Evolutionary conservation across 2,329 filamentous ascomycete species (phyloP), one percentile per base, ranked within the genome.

Genomic region (Fusarium austroafricanum): DNA sequence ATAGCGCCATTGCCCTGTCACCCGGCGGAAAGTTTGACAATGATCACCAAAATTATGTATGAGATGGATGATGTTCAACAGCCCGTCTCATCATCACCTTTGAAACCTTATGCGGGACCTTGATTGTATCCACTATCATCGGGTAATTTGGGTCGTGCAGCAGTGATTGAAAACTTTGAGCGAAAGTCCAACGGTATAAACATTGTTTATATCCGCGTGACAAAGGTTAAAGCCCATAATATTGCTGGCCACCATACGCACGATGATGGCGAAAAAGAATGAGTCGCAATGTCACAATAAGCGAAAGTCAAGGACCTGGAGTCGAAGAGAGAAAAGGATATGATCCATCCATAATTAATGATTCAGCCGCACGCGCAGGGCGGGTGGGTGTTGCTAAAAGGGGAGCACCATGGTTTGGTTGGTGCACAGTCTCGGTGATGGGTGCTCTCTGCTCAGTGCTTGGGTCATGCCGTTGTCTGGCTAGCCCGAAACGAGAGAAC

Each of bases 1-100:
- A 57, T 55, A 67, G 64, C 60, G 61, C 59, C 60, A 69, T 59
- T 54, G 68, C 59, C 59, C 62, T 66, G 56, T 61, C 57, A 50
- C 18, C 29, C 47, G 18, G 20, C 15, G 21, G 51, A 39, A 56
- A 51, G 17, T 58, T 60, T 59, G 38, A 67, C 42, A 51, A 56
- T 51, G 44, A 44, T 54, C 21, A 45, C 21, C 55, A 33, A 47
- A 44, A 29, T 29, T 28, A 57, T 55, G 51, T 59, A 44, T 42
- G 47, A 55, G 54, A 49, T 40, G 35, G 8, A n/a, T 31, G 5
- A 9, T 54, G 6, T 26, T 54, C 15, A 18, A 57, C 29, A 56
- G 21, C n/a, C 15, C 17, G 26, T 37, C 15, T 28, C 31, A 43
- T 29, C 26, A 39, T 31, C 35, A 9, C 15, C 21, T 26, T 37